These are phyloP conservation scores for Kondoa subrosea DNA, from an alignment of 768 basidiomycete genomes.

Conservation along the genomic window DNA sequence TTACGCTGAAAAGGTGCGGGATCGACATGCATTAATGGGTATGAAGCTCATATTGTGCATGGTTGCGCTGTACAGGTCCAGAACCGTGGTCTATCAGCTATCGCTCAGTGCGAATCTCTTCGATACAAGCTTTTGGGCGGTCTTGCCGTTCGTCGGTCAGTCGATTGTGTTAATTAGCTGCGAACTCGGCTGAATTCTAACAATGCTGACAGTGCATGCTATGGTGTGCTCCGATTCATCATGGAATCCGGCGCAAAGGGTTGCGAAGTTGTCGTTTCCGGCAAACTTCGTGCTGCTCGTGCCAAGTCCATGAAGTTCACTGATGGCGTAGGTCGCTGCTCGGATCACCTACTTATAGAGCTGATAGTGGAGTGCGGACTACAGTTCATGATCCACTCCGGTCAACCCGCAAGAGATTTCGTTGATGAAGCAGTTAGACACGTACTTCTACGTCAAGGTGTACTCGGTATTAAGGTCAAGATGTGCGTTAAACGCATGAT, in stretches of 20 bases:
- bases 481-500: slow-evolving; percentile 46
- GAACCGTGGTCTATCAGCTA: slow-evolving; percentile 90
- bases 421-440: slow-evolving; percentile 96
- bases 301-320: slow-evolving; percentile 99
- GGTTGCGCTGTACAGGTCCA: slow-evolving; percentile 33
- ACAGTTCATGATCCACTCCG: slow-evolving; percentile 43
- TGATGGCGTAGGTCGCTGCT: slow-evolving; percentile 64
- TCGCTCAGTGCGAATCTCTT: slow-evolving; percentile 95
- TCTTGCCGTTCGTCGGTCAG: slow-evolving; percentile 91
- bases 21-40: too few relatives aligned
- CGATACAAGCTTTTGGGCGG: slow-evolving; percentile 98
- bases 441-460: slow-evolving; percentile 94
- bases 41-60: neutral
- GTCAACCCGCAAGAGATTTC: slow-evolving; percentile 91
- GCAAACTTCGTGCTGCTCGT: slow-evolving; percentile 98
- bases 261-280: slow-evolving; percentile 97
- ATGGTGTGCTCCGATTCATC: slow-evolving; percentile 99
- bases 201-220: slow-evolving; percentile 56
- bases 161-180: slow-evolving; percentile 19
- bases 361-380: neutral
- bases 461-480: slow-evolving; percentile 99
- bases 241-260: slow-evolving; percentile 99
- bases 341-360: neutral
- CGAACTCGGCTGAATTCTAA: neutral
- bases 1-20: slow-evolving; percentile 85